A percentile compares a stretch with the other conserved stretches of the same genome.
Conservation (phyloP, 208 protist species). For the Angomonas ambiguus region DNA sequence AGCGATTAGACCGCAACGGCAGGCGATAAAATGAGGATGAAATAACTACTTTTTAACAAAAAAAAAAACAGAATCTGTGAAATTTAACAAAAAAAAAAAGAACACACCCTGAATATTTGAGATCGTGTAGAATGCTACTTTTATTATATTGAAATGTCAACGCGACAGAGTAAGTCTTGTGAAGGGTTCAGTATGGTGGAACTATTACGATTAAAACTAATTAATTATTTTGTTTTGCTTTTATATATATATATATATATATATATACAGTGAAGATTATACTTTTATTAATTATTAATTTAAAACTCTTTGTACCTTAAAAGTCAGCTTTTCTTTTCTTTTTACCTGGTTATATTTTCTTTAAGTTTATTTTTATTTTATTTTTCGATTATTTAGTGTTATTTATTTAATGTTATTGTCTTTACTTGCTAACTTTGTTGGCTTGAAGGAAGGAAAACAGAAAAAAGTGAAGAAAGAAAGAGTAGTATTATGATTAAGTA, state of each 20-base stretch:
- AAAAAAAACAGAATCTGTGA: constrained; percentile 9
- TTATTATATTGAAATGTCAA: neutral
- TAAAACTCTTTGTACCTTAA: too few relatives aligned
- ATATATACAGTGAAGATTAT: neutral
- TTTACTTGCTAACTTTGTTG: constrained; percentile 1
- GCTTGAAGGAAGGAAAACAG: neutral
- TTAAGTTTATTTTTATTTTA: neutral
- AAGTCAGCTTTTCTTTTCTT: too few relatives aligned
- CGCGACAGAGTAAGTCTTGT: neutral
- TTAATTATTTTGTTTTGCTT: constrained; percentile 4
- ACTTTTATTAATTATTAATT: too few relatives aligned
- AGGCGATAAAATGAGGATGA: too few relatives aligned
- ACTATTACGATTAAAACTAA: neutral
- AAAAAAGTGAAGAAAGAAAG: constrained; percentile 6
- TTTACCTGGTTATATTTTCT: neutral
- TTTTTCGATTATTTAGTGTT: neutral
- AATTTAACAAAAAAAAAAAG: neutral
- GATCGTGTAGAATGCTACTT: neutral
- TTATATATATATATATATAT: neutral
- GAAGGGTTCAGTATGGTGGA: too few relatives aligned
- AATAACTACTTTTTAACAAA: neutral
- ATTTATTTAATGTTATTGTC: neutral
- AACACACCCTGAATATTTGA: neutral
- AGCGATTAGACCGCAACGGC: too few relatives aligned
- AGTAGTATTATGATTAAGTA: neutral